A percentile compares a stretch with the other conserved stretches of the same genome.
Conservation (phyloP, 176 grass and related monocot species). For the Musa itinerans region DNA sequence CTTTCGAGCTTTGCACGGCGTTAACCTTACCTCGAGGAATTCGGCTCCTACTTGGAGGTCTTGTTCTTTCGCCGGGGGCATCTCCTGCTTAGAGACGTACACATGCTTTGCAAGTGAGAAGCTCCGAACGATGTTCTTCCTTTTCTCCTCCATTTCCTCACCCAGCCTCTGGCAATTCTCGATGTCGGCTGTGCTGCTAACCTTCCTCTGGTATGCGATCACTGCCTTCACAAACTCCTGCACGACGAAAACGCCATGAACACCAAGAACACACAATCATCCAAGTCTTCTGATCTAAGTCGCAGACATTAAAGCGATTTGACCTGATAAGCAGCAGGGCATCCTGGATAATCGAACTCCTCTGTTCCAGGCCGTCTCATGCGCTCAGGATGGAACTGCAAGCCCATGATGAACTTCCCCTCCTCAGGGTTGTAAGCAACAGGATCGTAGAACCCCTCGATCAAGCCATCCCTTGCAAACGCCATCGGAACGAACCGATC, state of each 20-base stretch:
- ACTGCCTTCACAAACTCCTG: conserved; percentile 25
- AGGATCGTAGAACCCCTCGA: conserved; percentile 24
- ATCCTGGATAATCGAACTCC: conserved; percentile 22
- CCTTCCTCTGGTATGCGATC: conserved; percentile 19
- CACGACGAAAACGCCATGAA: not conserved
- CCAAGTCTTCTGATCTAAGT: not conserved
- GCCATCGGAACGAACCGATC: conserved; percentile 17
- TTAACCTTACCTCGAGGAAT: conserved; percentile 2
- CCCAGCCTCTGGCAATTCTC: not conserved
- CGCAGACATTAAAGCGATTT: no score
- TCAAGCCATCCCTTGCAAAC: conserved; percentile 12
- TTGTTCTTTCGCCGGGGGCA: not conserved
- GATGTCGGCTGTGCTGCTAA: not conserved
- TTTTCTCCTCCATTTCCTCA: conserved; percentile 17
- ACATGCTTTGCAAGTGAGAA: conserved; percentile 13
- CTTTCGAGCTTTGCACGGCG: not conserved
- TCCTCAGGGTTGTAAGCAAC: conserved; percentile 4
- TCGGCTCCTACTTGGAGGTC: conserved; percentile 6
- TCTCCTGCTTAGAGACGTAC: not conserved
- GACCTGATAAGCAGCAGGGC: conserved; percentile 19
- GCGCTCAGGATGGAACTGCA: conserved; percentile 26
- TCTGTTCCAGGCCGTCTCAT: conserved; percentile 11
- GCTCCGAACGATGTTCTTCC: conserved; percentile 7
- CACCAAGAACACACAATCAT: not conserved
- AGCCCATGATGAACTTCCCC: conserved; percentile 23